phyloP scores from a whole-genome alignment of 371 early-diverging fungal species.

The Caulochytrium protostelioides region DNA sequence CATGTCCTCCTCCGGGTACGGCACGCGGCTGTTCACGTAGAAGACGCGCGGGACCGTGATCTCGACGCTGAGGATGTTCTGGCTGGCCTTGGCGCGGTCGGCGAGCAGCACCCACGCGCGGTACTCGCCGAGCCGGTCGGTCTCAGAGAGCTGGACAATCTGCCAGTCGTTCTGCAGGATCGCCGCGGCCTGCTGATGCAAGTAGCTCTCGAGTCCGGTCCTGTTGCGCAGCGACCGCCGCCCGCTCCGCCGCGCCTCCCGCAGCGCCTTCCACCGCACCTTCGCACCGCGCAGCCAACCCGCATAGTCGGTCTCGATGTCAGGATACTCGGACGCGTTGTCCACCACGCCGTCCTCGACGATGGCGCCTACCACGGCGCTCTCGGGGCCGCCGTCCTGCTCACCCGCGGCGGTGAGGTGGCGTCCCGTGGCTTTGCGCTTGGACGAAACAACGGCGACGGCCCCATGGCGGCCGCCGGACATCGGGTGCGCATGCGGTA shows the following conservation, averaged over 20 bases:
- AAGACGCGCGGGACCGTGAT: constrained; percentile 61
- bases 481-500: too few relatives aligned
- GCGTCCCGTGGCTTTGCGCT: constrained; percentile 7
- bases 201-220: constrained; percentile 18
- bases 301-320: constrained; percentile 18
- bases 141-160: constrained; percentile 59
- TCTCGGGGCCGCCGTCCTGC: constrained; percentile 4
- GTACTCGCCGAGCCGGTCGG: constrained; percentile 60
- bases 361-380: too few relatives aligned
- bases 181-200: constrained; percentile 34
- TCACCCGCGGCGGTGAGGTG: constrained; percentile 2
- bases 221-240: too few relatives aligned
- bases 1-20: constrained; percentile 20
- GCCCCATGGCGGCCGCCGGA: too few relatives aligned
- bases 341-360: constrained; percentile 9
- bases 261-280: constrained; percentile 42
- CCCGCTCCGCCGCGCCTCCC: constrained; percentile 23
- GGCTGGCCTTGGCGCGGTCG: too few relatives aligned
- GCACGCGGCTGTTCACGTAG: constrained; percentile 54
- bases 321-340: constrained; percentile 30
- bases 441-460: constrained; percentile 13
- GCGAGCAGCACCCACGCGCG: constrained; percentile 58
- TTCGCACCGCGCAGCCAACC: constrained; percentile 47
- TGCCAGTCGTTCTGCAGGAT: constrained; percentile 46
- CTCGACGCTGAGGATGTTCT: constrained; percentile 40